A percentile compares a stretch with the other conserved stretches of the same genome.
Conservation (phyloP, 441 rosid genomes). For the Pelargonium cotyledonis region DNA sequence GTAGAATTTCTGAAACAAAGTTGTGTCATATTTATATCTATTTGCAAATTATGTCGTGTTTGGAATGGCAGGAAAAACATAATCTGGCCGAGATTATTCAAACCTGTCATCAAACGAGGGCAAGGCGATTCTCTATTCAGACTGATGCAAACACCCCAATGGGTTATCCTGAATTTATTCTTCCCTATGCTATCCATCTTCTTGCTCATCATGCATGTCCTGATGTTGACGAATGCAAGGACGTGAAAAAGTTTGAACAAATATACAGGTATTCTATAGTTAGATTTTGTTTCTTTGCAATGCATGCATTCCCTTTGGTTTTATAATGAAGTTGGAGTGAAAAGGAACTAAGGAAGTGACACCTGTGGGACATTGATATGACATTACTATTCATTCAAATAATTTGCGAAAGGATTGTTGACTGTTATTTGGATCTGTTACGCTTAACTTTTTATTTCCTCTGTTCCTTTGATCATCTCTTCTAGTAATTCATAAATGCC, state of each 20-base stretch:
- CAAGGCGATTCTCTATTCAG: constrained; percentile 61
- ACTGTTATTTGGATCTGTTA: not conserved
- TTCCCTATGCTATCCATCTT: constrained; percentile 71
- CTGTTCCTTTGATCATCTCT: not conserved
- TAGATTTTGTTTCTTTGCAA: constrained; percentile 14
- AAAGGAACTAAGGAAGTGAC: not conserved
- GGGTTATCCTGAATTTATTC: constrained; percentile 62
- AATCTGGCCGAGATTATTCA: constrained; percentile 82
- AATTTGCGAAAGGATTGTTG: not conserved
- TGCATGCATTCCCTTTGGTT: constrained; percentile 8
- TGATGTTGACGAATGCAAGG: constrained; percentile 71
- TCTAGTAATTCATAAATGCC: not conserved
- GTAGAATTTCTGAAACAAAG: constrained; percentile 15
- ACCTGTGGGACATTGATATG: not conserved
- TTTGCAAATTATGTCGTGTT: constrained; percentile 8
- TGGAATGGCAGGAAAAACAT: constrained; percentile 76
- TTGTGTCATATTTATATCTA: constrained; percentile 13
- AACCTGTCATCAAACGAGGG: constrained; percentile 78
- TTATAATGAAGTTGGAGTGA: not conserved
- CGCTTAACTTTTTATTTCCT: not conserved
- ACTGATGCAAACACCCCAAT: constrained; percentile 54
- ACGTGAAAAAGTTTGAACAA: constrained; percentile 73
- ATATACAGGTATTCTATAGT: constrained; percentile 53
- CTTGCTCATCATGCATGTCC: constrained; percentile 96
- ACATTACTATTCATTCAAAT: not conserved